Evolutionary conservation across 345 rosid species (phyloP).

Genomic region (Populus tremula): DNA sequence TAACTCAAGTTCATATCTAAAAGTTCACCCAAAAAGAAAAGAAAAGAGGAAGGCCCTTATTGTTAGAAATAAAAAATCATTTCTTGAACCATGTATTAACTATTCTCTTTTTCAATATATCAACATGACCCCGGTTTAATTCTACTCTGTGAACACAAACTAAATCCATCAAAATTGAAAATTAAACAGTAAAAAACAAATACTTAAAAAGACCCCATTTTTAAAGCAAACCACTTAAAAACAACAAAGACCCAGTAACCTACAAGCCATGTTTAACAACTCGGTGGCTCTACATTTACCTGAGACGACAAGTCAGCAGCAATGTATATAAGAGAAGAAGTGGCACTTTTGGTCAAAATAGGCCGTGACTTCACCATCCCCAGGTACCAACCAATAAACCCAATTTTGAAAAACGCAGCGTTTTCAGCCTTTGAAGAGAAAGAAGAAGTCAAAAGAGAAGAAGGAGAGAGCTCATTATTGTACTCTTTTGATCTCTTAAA

Average conservation of each 20-base stretch:
- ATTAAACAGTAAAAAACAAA: background rate
- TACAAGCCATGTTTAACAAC: background rate
- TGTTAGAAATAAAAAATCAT: no score
- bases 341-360: constrained; percentile 68
- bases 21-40: background rate
- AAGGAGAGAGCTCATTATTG: constrained; percentile 24
- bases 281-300: constrained; percentile 31
- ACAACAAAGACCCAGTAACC: constrained; percentile 3
- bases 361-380: constrained; percentile 81
- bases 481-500: constrained; percentile 28
- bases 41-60: background rate
- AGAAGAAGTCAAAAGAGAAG: constrained; percentile 25
- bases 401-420: constrained; percentile 36
- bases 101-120: background rate
- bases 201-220: background rate
- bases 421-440: constrained; percentile 29
- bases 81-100: no score
- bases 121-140: background rate
- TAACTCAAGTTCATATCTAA: background rate
- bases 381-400: constrained; percentile 80
- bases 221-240: background rate
- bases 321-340: constrained; percentile 61
- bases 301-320: constrained; percentile 94
- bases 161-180: background rate
- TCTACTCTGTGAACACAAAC: background rate